phyloP scores from a whole-genome alignment of 2,329 filamentous ascomycete species.

The Colletotrichum siamense region DNA sequence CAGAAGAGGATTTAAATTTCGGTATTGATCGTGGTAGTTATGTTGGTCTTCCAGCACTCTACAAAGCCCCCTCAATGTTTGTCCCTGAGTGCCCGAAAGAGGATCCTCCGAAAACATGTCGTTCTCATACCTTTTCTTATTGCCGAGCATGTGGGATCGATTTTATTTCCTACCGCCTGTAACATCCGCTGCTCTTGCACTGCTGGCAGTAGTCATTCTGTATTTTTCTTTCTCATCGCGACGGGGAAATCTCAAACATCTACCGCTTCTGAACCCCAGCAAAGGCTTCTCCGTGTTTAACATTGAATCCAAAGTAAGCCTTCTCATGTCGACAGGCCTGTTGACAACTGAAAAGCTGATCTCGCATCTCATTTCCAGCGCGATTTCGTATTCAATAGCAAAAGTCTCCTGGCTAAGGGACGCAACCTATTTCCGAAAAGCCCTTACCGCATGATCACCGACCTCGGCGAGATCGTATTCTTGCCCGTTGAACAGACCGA shows the following conservation, averaged over 20 bases:
- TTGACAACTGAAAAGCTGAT: background rate
- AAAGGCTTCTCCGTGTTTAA: background rate
- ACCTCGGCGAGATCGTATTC: background rate
- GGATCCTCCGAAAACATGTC: background rate
- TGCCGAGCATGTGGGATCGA: background rate
- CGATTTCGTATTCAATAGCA: background rate
- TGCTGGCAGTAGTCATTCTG: background rate
- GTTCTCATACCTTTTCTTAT: background rate
- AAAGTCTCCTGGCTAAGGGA: background rate
- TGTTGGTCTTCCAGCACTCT: accelerated
- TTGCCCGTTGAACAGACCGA: background rate
- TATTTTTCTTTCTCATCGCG: background rate
- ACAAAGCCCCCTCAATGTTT: background rate
- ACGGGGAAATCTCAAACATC: background rate
- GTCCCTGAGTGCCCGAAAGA: background rate
- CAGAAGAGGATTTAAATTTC: background rate
- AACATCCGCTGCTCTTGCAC: background rate
- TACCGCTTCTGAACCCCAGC: background rate
- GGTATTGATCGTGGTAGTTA: background rate
- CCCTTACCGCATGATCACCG: background rate
- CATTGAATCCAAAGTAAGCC: background rate
- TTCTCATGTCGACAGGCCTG: background rate
- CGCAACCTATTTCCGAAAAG: background rate
- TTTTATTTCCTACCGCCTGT: accelerated
- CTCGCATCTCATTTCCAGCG: background rate